Evolutionary conservation across 106 monocot species (phyloP), one percentile per base, ranked within the genome.

Genomic region (Acorus gramineus): DNA sequence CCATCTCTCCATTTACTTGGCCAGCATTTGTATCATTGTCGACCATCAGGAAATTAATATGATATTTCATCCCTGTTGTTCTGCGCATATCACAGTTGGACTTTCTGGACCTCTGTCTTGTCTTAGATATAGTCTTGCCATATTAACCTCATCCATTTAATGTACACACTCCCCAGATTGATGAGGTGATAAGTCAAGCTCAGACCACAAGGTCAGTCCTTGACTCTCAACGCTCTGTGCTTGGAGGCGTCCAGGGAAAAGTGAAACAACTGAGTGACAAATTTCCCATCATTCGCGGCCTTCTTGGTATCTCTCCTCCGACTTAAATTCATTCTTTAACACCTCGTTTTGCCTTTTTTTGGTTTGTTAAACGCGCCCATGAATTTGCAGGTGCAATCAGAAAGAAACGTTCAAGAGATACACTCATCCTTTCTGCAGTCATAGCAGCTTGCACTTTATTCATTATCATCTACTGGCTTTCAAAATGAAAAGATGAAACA

Each of bases 211-310:
- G 58, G 49, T 65, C 55, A 12, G 67, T 61, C 52, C 63, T 73
- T 56, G 51, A 67, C 42, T 62, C 55, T 47, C 78, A 78, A 68
- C 44, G 73, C 57, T 62, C 49, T 47, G 14, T 52, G 51, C 68
- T 78, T n/a, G 51, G 62, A 57, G 78, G 73, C 5, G 73, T 78
- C 49, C 78, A 73, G 49, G 78, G 78, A 46, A 78, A 73, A 63
- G 57, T 73, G 54, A 73, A 73, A 46, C 66, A 73, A 44, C 45
- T 78, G 52, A 62, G 72, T 50, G 78, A 78, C 56, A 78, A 58
- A 63, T 73, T 78, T 42, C 78, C 78, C 7, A 47, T 68, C 62
- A 68, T 78, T 43, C 73, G 56, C 13, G 57, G 4, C 43, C 55
- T 73, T 8, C 14, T 78, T 58, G 78, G 78, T 78, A 42, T 61